phyloP scores from a whole-genome alignment of 345 rosid genomes.

The Aethionema arabicum region DNA sequence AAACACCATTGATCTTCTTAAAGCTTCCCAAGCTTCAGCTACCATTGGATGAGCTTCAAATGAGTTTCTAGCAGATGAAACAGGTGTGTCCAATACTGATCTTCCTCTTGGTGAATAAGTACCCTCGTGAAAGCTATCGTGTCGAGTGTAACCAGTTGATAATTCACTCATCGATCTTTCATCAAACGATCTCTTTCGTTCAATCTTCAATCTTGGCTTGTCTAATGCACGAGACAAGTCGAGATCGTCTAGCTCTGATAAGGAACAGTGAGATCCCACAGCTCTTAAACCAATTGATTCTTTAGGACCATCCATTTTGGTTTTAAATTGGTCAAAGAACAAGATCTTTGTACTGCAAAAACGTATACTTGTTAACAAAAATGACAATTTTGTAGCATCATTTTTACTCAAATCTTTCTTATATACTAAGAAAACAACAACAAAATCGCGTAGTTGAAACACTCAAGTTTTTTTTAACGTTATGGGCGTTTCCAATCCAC shows the following conservation, averaged over 20 bases:
- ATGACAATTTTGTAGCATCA: too few species aligned
- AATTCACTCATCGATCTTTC: conserved; percentile 94
- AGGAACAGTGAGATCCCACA: conserved; percentile 76
- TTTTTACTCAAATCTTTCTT: background rate
- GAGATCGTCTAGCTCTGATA: conserved; percentile 68
- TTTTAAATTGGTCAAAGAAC: conserved; percentile 14
- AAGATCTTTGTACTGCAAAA: conserved; percentile 10
- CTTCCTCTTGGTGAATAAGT: conserved; percentile 58
- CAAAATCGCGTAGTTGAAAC: conserved; percentile 17
- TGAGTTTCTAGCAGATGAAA: conserved; percentile 78
- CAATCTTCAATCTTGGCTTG: conserved; percentile 83
- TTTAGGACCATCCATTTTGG: conserved; percentile 56
- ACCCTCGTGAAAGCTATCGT: conserved; percentile 42
- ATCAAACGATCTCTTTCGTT: conserved; percentile 86
- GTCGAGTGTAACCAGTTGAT: conserved; percentile 54
- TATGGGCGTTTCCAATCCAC: background rate
- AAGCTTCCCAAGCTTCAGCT: conserved; percentile 94
- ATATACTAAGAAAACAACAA: background rate
- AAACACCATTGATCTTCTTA: conserved; percentile 66
- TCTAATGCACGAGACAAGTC: conserved; percentile 81
- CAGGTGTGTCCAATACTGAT: conserved; percentile 79
- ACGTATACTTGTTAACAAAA: too few species aligned
- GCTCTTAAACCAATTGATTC: conserved; percentile 54
- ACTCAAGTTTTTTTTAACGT: conserved; percentile 10
- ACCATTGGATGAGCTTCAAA: conserved; percentile 96